A percentile compares a stretch with the other conserved stretches of the same genome.
Conservation (phyloP, 768 basidiomycete genomes). For the Auriscalpium microsporum region DNA sequence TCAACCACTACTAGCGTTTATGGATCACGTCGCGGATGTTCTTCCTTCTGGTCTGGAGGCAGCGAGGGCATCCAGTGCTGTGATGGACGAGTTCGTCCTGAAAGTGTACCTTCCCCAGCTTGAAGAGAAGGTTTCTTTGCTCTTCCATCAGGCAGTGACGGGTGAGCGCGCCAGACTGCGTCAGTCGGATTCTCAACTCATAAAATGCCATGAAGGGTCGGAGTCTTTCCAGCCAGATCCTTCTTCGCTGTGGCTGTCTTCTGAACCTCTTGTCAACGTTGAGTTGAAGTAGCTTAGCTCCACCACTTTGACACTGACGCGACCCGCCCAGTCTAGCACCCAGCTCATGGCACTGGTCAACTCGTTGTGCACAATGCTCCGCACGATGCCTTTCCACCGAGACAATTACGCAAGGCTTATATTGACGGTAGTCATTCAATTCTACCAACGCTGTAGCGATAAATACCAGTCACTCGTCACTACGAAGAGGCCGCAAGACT, state of each 20-base stretch:
- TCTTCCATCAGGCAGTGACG: conserved; percentile 81
- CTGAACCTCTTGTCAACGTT: conserved; percentile 76
- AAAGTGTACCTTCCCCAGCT: conserved; percentile 90
- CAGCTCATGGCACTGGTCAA: conserved; percentile 86
- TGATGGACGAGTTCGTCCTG: conserved; percentile 88
- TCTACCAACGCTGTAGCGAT: conserved; percentile 90
- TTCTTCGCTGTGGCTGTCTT: conserved; percentile 50
- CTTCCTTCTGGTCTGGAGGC: conserved; percentile 68
- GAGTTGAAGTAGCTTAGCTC: neutral
- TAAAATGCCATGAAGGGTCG: conserved; percentile 37
- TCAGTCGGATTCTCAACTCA: no score
- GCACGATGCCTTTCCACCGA: conserved; percentile 86
- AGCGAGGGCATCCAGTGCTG: conserved; percentile 54
- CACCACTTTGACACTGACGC: neutral
- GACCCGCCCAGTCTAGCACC: conserved; percentile 55
- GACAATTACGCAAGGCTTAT: conserved; percentile 94
- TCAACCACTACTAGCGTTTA: conserved; percentile 82
- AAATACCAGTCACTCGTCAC: conserved; percentile 71
- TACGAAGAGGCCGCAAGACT: conserved; percentile 20
- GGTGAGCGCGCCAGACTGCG: conserved; percentile 31
- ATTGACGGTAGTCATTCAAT: conserved; percentile 88
- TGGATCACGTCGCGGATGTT: conserved; percentile 61
- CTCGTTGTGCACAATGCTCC: conserved; percentile 85
- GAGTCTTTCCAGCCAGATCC: conserved; percentile 87
- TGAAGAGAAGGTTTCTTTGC: conserved; percentile 82